Evolutionary conservation across 1,284 basidiomycete species (phyloP).

Genomic region (Ustilago crameri): DNA sequence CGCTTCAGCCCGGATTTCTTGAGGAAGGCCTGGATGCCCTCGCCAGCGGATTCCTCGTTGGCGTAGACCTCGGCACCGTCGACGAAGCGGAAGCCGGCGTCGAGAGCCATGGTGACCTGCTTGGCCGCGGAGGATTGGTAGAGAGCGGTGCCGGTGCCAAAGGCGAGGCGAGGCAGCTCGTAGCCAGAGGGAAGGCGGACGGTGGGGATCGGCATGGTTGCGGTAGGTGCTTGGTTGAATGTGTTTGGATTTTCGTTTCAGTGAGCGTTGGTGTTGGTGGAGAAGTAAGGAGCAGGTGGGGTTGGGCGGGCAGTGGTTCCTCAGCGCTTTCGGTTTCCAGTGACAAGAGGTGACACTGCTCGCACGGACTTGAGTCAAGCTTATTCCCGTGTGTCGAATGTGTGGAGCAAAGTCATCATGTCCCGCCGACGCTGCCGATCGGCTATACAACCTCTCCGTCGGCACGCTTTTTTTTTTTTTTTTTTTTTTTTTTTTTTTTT

Average conservation of each 20-base stretch:
- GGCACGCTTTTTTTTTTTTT: too few relatives aligned
- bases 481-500: too few relatives aligned
- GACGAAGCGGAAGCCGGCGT: slow-evolving; percentile 46
- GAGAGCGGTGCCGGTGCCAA: slow-evolving; percentile 51
- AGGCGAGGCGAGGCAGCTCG: slow-evolving; percentile 49
- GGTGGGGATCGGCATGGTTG: slow-evolving; percentile 33
- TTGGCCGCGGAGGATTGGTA: slow-evolving; percentile 27
- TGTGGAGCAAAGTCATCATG: neutral
- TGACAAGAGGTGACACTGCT: neutral
- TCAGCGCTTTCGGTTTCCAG: too few relatives aligned
- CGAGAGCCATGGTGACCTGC: slow-evolving; percentile 44
- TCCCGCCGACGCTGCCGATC: neutral
- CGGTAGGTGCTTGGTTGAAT: too few relatives aligned
- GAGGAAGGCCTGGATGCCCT: slow-evolving; percentile 37
- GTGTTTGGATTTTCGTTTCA: too few relatives aligned
- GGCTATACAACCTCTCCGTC: slow-evolving; percentile 10
- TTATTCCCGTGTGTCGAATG: neutral
- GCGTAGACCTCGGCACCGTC: slow-evolving; percentile 51
- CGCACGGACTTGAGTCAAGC: neutral
- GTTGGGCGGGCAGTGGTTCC: too few relatives aligned
- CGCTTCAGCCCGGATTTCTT: slow-evolving; percentile 25
- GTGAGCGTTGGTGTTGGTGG: too few relatives aligned
- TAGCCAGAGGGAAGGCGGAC: slow-evolving; percentile 36
- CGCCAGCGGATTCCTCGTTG: slow-evolving; percentile 44
- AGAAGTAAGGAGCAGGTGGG: too few relatives aligned